Percentiles rank a stretch among this genome's conserved stretches.
phyloP scores from a whole-genome alignment of 2,329 filamentous ascomycete genomes.

The Hirsutella minnesotensis region DNA sequence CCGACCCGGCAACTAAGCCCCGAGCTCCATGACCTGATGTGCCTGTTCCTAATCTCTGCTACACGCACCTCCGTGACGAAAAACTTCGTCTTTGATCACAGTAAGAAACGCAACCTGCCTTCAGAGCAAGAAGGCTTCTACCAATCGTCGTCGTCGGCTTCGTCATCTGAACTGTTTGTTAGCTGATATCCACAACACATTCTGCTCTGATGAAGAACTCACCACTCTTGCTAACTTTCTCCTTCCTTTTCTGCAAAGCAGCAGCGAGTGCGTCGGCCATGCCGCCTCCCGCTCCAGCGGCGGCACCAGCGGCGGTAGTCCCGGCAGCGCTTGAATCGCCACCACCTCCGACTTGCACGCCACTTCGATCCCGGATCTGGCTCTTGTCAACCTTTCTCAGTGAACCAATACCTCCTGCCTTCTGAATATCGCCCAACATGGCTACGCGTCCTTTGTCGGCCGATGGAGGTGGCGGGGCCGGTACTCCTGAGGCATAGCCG shows the following conservation, averaged over 20 bases:
- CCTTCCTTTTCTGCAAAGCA: constrained; percentile 71
- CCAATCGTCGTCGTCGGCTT: constrained; percentile 69
- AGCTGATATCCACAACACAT: constrained; percentile 1
- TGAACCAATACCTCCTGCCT: constrained; percentile 51
- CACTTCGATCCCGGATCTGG: constrained; percentile 62
- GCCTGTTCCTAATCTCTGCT: too few relatives aligned
- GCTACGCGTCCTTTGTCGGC: constrained; percentile 40
- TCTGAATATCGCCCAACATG: constrained; percentile 61
- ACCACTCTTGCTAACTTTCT: constrained; percentile 93
- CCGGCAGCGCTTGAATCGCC: constrained; percentile 32
- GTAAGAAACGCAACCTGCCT: too few relatives aligned
- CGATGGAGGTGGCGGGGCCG: constrained; percentile 29
- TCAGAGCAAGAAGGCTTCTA: not conserved
- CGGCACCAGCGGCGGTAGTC: constrained; percentile 30
- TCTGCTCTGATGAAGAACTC: too few relatives aligned
- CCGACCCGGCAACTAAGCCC: too few relatives aligned
- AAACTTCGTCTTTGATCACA: too few relatives aligned
- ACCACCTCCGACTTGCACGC: constrained; percentile 42
- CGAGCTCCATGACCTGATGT: too few relatives aligned
- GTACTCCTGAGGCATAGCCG: constrained; percentile 42
- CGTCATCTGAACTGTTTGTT: constrained; percentile 47
- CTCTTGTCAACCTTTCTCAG: constrained; percentile 65
- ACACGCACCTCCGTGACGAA: too few relatives aligned
- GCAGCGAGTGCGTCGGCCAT: constrained; percentile 76
- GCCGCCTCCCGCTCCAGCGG: constrained; percentile 44